Evolutionary conservation across 345 rosid genomes (phyloP).

Genomic region (Alliaria petiolata): DNA sequence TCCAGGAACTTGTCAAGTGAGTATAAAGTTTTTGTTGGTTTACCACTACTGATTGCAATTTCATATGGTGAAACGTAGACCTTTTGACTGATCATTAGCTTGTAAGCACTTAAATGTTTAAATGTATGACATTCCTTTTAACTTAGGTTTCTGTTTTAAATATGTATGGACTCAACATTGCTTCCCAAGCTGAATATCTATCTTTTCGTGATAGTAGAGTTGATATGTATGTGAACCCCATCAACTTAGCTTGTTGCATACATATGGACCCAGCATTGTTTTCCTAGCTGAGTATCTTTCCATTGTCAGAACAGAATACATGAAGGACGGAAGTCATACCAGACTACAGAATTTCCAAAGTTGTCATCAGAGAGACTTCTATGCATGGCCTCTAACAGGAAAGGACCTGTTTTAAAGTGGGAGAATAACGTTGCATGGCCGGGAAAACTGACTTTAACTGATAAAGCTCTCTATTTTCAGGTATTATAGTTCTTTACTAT

Average conservation of each 20-base stretch:
- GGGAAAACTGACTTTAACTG: constrained; percentile 79
- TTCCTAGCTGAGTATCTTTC: constrained; percentile 34
- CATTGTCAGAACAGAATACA: constrained; percentile 71
- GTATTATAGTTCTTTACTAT: constrained; percentile 34
- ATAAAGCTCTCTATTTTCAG: constrained; percentile 90
- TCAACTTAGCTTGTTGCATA: constrained; percentile 9
- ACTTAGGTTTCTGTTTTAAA: not conserved
- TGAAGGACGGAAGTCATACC: constrained; percentile 69
- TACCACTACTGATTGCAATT: not conserved
- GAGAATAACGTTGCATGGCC: constrained; percentile 95
- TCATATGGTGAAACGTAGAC: too few species aligned
- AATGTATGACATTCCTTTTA: not conserved
- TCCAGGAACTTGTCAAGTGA: constrained; percentile 89
- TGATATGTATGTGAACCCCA: not conserved
- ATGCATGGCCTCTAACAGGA: constrained; percentile 78
- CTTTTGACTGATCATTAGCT: too few species aligned
- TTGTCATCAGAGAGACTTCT: constrained; percentile 62
- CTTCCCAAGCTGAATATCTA: not conserved
- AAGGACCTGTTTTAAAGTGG: constrained; percentile 93
- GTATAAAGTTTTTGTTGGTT: not conserved
- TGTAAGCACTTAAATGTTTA: not conserved
- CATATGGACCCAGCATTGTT: not conserved
- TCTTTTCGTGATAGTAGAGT: not conserved
- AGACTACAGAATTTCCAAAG: constrained; percentile 44
- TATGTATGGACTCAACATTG: not conserved